Evolutionary conservation across 1,284 basidiomycete species (phyloP).

Genomic region (Anthracocystis walkeri): DNA sequence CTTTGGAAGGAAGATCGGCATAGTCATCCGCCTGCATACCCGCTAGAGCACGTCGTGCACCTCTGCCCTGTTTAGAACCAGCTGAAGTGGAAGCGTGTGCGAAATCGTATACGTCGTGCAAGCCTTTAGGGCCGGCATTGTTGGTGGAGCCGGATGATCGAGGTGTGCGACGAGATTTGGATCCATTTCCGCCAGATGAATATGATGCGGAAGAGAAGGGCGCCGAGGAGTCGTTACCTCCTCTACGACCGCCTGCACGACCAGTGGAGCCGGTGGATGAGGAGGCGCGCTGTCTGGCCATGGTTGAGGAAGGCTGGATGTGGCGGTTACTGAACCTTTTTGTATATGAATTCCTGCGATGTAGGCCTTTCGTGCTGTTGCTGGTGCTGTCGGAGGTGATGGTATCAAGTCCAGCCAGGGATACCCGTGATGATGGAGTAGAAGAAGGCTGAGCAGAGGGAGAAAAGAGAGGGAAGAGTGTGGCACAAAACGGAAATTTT

Average conservation of each 20-base stretch:
- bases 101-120: conserved; percentile 37
- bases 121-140: conserved; percentile 10
- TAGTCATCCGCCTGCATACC: conserved; percentile 40
- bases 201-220: conserved; percentile 38
- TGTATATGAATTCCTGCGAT: too few species aligned
- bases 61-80: conserved; percentile 26
- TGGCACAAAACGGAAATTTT: conserved; percentile 9
- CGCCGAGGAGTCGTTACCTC: conserved; percentile 6
- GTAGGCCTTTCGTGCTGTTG: neutral
- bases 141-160: conserved; percentile 1
- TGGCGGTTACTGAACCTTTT: neutral
- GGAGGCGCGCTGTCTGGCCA: conserved; percentile 16
- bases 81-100: conserved; percentile 37
- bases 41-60: conserved; percentile 30
- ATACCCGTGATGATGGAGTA: neutral
- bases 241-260: conserved; percentile 20
- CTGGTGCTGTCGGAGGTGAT: neutral
- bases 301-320: neutral
- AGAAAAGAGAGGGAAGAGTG: neutral
- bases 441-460: neutral
- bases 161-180: conserved; percentile 19
- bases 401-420: neutral
- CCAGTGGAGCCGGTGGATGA: conserved; percentile 3
- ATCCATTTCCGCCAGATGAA: conserved; percentile 12
- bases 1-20: conserved; percentile 35